A percentile compares a stretch with the other conserved stretches of the same genome.
Conservation (phyloP, 371 early-diverging fungal genomes). For the Haplosporangium sp. region DNA sequence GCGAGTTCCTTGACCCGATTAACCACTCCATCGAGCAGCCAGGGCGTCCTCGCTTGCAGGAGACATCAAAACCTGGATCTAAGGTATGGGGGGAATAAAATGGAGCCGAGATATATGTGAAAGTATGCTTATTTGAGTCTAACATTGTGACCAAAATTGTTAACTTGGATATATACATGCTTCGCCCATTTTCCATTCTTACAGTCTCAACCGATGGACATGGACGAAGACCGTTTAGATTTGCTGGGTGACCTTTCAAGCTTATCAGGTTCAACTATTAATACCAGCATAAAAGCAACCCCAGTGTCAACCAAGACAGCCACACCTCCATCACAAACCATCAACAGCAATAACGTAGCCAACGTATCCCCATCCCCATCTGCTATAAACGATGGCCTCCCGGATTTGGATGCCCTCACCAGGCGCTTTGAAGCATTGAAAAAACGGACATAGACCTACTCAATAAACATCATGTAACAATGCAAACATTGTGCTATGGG, state of each 20-base stretch:
- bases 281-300: not conserved
- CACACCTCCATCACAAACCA: slow-evolving; percentile 16
- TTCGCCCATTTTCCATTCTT: not conserved
- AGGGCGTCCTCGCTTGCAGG: slow-evolving; percentile 23
- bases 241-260: slow-evolving; percentile 20
- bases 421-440: slow-evolving; percentile 82
- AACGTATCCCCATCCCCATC: not conserved
- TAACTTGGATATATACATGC: not conserved
- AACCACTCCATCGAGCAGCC: slow-evolving; percentile 28
- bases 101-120: not conserved
- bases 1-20: slow-evolving; percentile 46
- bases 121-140: not conserved
- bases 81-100: slow-evolving; percentile 12
- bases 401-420: slow-evolving; percentile 78
- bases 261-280: slow-evolving; percentile 10
- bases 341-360: slow-evolving; percentile 5
- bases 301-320: slow-evolving; percentile 6
- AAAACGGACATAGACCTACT: slow-evolving; percentile 20
- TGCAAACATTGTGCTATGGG: not conserved
- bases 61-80: not conserved
- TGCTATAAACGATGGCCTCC: slow-evolving; percentile 57
- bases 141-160: not conserved
- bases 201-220: slow-evolving; percentile 19
- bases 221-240: slow-evolving; percentile 34
- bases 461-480: not conserved